These are phyloP conservation scores for Dentipellis sp. DNA, from an alignment of 768 basidiomycete species.

Conservation along the genomic window DNA sequence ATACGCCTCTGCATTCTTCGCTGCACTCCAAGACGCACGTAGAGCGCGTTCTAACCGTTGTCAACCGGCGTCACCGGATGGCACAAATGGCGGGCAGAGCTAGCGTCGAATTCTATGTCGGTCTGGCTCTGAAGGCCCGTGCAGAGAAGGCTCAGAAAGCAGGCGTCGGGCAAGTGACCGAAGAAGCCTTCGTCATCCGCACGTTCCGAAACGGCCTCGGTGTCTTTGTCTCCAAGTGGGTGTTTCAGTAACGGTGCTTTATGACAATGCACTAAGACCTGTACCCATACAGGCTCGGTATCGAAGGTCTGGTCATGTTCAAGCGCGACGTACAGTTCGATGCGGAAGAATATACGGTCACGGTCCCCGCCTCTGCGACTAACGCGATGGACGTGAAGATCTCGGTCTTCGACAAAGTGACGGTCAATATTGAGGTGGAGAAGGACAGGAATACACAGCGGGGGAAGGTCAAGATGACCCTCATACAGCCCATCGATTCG, in stretches of 20 bases:
- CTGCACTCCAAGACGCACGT: slow-evolving; percentile 85
- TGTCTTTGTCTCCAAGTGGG: slow-evolving; percentile 93
- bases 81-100: slow-evolving; percentile 97
- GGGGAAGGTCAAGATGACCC: slow-evolving; percentile 79
- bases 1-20: slow-evolving; percentile 73
- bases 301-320: slow-evolving; percentile 93
- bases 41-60: slow-evolving; percentile 75
- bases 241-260: slow-evolving; percentile 5
- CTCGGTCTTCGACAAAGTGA: slow-evolving; percentile 90
- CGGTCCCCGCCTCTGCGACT: slow-evolving; percentile 39
- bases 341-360: slow-evolving; percentile 81
- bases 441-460: slow-evolving; percentile 92
- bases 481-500: slow-evolving; percentile 59
- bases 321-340: slow-evolving; percentile 86
- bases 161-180: slow-evolving; percentile 33
- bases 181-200: slow-evolving; percentile 90
- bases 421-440: slow-evolving; percentile 84
- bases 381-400: slow-evolving; percentile 43
- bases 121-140: slow-evolving; percentile 75
- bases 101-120: slow-evolving; percentile 96
- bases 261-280: not conserved
- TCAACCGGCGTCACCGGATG: slow-evolving; percentile 90
- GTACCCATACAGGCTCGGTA: slow-evolving; percentile 54
- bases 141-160: slow-evolving; percentile 31
- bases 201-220: slow-evolving; percentile 92